phyloP scores from a whole-genome alignment of 1,284 basidiomycete genomes.

The Kalmanozyma brasiliensis region DNA sequence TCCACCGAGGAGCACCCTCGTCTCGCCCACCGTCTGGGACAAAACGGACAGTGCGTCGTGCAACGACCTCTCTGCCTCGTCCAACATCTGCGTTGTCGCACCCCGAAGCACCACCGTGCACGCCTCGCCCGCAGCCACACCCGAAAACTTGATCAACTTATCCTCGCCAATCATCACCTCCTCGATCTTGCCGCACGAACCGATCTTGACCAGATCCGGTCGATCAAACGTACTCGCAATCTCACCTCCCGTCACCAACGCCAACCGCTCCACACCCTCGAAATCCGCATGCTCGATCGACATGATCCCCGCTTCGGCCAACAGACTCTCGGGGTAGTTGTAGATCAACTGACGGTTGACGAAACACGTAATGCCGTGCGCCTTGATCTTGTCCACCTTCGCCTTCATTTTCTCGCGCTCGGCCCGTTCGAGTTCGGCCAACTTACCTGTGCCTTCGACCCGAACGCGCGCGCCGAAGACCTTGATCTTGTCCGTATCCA shows the following conservation, averaged over 20 bases:
- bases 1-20: conserved; percentile 90
- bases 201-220: conserved; percentile 92
- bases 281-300: conserved; percentile 99
- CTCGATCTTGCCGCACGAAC: conserved; percentile 92
- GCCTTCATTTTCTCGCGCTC: conserved; percentile 99
- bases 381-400: conserved; percentile 93
- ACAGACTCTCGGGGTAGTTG: conserved; percentile 96
- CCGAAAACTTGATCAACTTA: conserved; percentile 98
- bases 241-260: conserved; percentile 96
- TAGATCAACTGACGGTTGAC: conserved; percentile 99
- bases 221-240: conserved; percentile 95
- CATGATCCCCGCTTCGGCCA: conserved; percentile 93
- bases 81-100: conserved; percentile 97
- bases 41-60: conserved; percentile 97
- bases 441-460: conserved; percentile 93
- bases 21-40: conserved; percentile 97
- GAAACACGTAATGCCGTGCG: conserved; percentile 96
- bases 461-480: conserved; percentile 96
- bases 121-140: conserved; percentile 96
- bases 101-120: conserved; percentile 98
- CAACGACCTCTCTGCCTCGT: conserved; percentile 96
- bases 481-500: conserved; percentile 99
- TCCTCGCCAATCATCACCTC: conserved; percentile 99
- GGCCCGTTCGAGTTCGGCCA: conserved; percentile 96
- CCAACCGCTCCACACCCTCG: conserved; percentile 95